These are phyloP conservation scores for Suillus luteus DNA, from an alignment of 768 basidiomycete species.

Conservation along the genomic window DNA sequence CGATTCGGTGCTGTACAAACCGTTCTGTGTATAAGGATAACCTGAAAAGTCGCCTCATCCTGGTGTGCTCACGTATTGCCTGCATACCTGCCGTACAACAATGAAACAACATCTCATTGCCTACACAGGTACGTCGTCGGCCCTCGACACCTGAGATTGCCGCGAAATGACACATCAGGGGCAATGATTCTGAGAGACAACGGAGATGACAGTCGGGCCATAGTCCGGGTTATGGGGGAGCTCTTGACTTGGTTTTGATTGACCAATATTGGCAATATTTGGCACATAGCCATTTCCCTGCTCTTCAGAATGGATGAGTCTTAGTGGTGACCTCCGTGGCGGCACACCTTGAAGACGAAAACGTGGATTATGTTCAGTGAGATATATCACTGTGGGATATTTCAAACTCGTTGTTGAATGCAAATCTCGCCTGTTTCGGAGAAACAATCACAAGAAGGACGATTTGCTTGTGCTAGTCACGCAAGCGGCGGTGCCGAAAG, in stretches of 20 bases:
- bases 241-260: constrained; percentile 32
- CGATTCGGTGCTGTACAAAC: constrained; percentile 58
- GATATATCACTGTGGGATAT: constrained; percentile 34
- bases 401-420: not conserved
- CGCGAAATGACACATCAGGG: constrained; percentile 45
- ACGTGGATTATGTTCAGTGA: constrained; percentile 62
- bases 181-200: constrained; percentile 69
- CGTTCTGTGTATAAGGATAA: constrained; percentile 43
- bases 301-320: constrained; percentile 38
- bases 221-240: constrained; percentile 49
- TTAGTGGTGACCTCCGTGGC: too few species aligned
- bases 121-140: constrained; percentile 33
- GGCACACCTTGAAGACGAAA: constrained; percentile 47
- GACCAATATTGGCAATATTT: constrained; percentile 42
- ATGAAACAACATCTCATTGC: too few species aligned
- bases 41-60: not conserved
- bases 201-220: constrained; percentile 50
- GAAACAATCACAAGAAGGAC: not conserved
- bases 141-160: not conserved
- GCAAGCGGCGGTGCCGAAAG: not conserved
- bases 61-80: constrained; percentile 52
- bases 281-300: constrained; percentile 53
- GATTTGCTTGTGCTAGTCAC: not conserved
- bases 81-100: too few species aligned
- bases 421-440: not conserved